These are phyloP conservation scores for Aureobasidium namibiae DNA, from an alignment of 2,329 filamentous ascomycete species.

Conservation along the genomic window DNA sequence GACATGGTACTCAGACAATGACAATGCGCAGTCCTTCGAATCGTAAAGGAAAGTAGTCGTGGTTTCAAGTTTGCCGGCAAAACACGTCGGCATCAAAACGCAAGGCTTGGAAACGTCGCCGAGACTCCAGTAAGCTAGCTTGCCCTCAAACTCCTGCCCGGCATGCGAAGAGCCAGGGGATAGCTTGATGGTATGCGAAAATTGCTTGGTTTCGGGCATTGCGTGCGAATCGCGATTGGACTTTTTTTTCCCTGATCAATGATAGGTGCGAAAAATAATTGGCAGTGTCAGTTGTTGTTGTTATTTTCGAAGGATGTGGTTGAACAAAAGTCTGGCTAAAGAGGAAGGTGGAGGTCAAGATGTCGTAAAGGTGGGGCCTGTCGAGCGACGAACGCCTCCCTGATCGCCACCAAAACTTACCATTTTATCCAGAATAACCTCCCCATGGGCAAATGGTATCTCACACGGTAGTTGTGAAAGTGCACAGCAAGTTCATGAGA, in stretches of 20 bases:
- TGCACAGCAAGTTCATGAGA: too few species aligned
- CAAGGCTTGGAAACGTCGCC: conserved; percentile 32
- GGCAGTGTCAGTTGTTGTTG: not conserved
- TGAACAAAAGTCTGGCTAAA: conserved; percentile 6
- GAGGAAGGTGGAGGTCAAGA: not conserved
- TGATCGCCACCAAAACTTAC: not conserved
- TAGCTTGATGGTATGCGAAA: conserved; percentile 20
- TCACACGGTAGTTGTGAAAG: too few species aligned
- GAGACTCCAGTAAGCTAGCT: conserved; percentile 36
- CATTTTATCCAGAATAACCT: not conserved
- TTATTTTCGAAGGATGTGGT: not conserved
- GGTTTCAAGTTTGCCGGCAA: conserved; percentile 42
- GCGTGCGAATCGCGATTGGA: too few species aligned
- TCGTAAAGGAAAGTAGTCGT: conserved; percentile 40
- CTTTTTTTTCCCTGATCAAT: not conserved
- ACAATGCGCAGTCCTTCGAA: conserved; percentile 34
- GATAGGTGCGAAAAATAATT: not conserved
- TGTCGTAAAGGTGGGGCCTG: not conserved
- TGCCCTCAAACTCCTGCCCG: conserved; percentile 19
- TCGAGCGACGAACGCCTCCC: not conserved
- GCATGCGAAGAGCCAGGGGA: conserved; percentile 20
- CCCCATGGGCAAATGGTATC: too few species aligned
- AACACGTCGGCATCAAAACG: conserved; percentile 49
- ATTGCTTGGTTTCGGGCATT: conserved; percentile 23
- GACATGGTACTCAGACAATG: conserved; percentile 36